phyloP scores from a whole-genome alignment of 805 yeast species.

The Kodamaea hsintzibuensis region DNA sequence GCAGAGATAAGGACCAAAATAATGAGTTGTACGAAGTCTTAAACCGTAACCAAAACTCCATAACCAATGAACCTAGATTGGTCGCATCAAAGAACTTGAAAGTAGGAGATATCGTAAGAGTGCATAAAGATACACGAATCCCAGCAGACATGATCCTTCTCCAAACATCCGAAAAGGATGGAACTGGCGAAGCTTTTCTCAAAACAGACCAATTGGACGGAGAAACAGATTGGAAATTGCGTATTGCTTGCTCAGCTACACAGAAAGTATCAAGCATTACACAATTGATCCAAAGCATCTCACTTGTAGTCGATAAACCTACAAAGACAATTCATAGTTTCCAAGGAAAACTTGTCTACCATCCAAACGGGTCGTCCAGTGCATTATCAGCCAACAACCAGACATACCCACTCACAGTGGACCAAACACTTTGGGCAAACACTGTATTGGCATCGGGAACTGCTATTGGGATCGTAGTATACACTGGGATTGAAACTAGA shows the following conservation, averaged over 20 bases:
- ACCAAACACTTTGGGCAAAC: constrained; percentile 97
- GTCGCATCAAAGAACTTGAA: constrained; percentile 58
- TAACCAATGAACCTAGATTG: constrained; percentile 29
- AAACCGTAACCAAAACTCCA: constrained; percentile 21
- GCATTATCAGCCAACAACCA: constrained; percentile 34
- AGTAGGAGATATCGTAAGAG: constrained; percentile 82
- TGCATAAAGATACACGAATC: constrained; percentile 80
- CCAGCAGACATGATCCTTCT: constrained; percentile 92
- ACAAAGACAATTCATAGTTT: constrained; percentile 81
- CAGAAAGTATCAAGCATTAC: constrained; percentile 54
- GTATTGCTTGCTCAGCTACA: constrained; percentile 74
- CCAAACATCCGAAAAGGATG: constrained; percentile 70
- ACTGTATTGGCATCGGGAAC: constrained; percentile 95
- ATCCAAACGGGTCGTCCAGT: constrained; percentile 28
- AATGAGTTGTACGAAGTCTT: constrained; percentile 77
- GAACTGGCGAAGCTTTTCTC: constrained; percentile 84
- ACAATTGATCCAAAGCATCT: constrained; percentile 50
- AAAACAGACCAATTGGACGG: constrained; percentile 98
- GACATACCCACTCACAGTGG: constrained; percentile 70
- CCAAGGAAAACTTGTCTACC: constrained; percentile 68
- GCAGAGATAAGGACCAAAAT: constrained; percentile 88
- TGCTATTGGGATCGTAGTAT: constrained; percentile 83
- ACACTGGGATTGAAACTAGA: constrained; percentile 91
- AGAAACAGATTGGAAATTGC: constrained; percentile 97
- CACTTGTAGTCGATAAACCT: constrained; percentile 76